Evolutionary conservation across 2,329 filamentous ascomycete species (phyloP).

Genomic region (Fusarium nodosum): DNA sequence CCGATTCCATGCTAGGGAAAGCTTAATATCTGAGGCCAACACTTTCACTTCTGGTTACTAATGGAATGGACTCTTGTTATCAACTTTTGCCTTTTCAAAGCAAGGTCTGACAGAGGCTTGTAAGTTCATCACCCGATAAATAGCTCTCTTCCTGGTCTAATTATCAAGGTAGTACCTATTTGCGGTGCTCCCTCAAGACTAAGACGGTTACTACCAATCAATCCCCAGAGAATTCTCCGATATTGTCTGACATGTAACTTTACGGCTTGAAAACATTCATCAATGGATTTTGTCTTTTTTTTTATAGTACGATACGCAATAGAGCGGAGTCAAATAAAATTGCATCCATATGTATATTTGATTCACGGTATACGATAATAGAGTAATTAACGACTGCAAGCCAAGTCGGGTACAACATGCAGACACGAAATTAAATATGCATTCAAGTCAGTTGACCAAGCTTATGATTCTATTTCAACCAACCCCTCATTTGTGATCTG

Average conservation of each 20-base stretch:
- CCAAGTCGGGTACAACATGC: not conserved
- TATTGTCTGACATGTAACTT: not conserved
- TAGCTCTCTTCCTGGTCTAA: not conserved
- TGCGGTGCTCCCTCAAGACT: no score
- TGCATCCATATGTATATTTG: not conserved
- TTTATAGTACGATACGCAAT: not conserved
- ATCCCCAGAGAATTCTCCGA: conserved; percentile 11
- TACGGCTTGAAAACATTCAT: not conserved
- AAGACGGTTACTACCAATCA: not conserved
- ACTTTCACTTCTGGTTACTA: not conserved
- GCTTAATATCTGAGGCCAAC: not conserved
- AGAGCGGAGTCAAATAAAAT: conserved; percentile 1
- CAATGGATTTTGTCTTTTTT: not conserved
- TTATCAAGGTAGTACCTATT: not conserved
- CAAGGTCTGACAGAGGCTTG: not conserved
- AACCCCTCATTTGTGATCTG: conserved; percentile 17
- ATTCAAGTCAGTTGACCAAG: conserved; percentile 10
- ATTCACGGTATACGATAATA: conserved; percentile 6
- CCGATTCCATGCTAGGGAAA: not conserved
- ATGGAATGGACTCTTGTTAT: not conserved
- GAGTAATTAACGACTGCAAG: not conserved
- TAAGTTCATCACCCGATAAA: not conserved
- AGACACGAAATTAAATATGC: conserved; percentile 12
- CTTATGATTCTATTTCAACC: not conserved
- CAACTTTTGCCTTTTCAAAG: not conserved